Evolutionary conservation across 2,329 filamentous ascomycete species (phyloP).

Genomic region (Rachicladosporium sp.): DNA sequence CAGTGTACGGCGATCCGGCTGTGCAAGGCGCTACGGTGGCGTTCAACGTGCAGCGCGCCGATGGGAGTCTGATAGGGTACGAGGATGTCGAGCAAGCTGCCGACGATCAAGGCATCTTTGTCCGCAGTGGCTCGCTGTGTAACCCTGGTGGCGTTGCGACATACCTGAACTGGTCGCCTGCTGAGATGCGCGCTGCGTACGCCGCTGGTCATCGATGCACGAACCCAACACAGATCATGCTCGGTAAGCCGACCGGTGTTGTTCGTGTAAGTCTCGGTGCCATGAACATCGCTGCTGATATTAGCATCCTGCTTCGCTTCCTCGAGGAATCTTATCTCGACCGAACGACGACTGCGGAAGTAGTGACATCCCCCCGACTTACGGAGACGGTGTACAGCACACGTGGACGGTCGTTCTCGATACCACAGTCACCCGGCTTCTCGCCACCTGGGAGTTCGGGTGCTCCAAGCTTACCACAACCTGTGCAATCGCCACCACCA

Average conservation of each 20-base stretch:
- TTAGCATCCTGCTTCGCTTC: conserved; percentile 47
- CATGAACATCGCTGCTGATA: conserved; percentile 46
- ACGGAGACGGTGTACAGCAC: not conserved
- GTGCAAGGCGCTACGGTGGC: conserved; percentile 51
- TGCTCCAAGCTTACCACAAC: no score
- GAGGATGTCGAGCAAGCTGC: conserved; percentile 47
- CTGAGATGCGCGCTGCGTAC: conserved; percentile 44
- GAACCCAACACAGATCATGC: conserved; percentile 40
- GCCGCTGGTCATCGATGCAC: conserved; percentile 47
- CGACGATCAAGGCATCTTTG: conserved; percentile 42
- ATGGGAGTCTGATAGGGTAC: conserved; percentile 42
- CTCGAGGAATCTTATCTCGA: conserved; percentile 20
- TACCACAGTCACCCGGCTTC: not conserved
- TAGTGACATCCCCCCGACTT: not conserved
- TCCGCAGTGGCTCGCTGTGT: conserved; percentile 47
- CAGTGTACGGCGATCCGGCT: conserved; percentile 38
- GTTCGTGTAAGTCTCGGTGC: conserved; percentile 50
- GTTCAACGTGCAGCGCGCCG: conserved; percentile 46
- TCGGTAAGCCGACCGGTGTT: conserved; percentile 46
- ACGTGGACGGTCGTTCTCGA: not conserved
- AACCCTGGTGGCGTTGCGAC: conserved; percentile 40
- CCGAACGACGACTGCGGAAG: not conserved
- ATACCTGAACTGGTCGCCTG: conserved; percentile 37
- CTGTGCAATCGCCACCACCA: no score
- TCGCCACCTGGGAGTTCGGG: no score